These are phyloP conservation scores for Prasinococcaceae sp. DNA, from an alignment of 139 green algal genomes.

Conservation along the genomic window DNA sequence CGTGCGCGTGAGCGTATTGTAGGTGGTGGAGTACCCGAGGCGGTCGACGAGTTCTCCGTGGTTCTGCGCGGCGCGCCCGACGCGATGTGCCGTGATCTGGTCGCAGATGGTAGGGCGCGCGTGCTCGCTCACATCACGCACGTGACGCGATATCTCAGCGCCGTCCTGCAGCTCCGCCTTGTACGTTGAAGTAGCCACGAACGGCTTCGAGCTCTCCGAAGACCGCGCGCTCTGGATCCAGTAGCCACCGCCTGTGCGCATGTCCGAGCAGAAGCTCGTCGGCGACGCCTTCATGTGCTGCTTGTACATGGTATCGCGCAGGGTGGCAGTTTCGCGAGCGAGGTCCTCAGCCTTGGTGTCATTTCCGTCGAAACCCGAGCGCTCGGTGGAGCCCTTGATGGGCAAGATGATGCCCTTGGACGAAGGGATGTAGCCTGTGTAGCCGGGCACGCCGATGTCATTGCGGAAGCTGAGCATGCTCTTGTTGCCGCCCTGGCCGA, in stretches of 20 bases:
- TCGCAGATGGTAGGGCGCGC: not conserved
- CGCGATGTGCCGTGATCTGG: too few species aligned
- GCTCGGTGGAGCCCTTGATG: conserved; percentile 26
- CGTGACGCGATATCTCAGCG: conserved; percentile 1
- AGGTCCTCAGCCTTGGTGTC: too few species aligned
- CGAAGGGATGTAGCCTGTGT: conserved; percentile 35
- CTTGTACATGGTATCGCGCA: too few species aligned
- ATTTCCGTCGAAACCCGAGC: too few species aligned
- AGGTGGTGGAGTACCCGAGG: too few species aligned
- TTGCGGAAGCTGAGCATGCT: conserved; percentile 26
- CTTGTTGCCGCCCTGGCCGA: conserved; percentile 33
- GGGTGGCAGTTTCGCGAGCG: too few species aligned
- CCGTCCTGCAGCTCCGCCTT: conserved; percentile 26
- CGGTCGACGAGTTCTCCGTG: too few species aligned
- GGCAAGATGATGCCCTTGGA: conserved; percentile 14
- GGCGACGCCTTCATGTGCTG: too few species aligned
- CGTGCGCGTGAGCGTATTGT: too few species aligned
- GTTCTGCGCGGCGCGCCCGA: too few species aligned
- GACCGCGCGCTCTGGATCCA: conserved; percentile 12
- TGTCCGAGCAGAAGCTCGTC: too few species aligned
- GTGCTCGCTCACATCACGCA: not conserved
- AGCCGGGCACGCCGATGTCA: conserved; percentile 38
- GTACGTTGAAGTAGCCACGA: conserved; percentile 33
- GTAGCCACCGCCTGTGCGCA: conserved; percentile 24
- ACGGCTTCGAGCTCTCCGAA: conserved; percentile 9